phyloP scores from a whole-genome alignment of 345 rosid genomes.

The Lepidium africanum region DNA sequence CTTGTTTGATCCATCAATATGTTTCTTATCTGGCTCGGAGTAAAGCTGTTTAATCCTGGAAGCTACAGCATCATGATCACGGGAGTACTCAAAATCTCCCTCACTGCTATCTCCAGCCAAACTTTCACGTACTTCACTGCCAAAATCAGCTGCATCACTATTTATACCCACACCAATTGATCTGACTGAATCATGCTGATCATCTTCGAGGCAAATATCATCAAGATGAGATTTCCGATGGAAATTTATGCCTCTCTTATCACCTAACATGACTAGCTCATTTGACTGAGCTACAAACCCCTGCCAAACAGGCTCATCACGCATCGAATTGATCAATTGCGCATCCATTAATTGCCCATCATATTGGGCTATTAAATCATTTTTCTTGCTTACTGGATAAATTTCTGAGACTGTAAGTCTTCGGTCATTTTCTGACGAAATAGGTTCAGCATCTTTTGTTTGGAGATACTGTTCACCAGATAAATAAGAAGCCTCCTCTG shows the following conservation, averaged over 20 bases:
- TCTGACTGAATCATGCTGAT: constrained; percentile 90
- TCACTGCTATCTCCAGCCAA: constrained; percentile 90
- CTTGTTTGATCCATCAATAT: constrained; percentile 37
- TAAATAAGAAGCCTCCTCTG: constrained; percentile 91
- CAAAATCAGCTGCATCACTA: constrained; percentile 90
- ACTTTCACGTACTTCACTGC: constrained; percentile 87
- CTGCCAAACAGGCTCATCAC: constrained; percentile 88
- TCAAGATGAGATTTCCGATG: constrained; percentile 49
- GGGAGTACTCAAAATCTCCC: constrained; percentile 75
- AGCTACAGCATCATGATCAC: constrained; percentile 50
- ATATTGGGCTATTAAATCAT: constrained; percentile 63
- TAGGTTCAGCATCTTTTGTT: constrained; percentile 55
- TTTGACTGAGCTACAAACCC: constrained; percentile 88
- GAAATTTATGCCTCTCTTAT: constrained; percentile 44
- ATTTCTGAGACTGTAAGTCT: constrained; percentile 61
- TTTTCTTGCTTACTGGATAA: constrained; percentile 48
- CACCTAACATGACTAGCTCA: constrained; percentile 60
- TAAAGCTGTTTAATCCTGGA: constrained; percentile 45
- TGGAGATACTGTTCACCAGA: constrained; percentile 81
- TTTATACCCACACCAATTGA: constrained; percentile 96
- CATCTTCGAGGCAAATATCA: constrained; percentile 70
- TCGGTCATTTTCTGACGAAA: constrained; percentile 67
- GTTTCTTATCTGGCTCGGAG: constrained; percentile 46
- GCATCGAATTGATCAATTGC: constrained; percentile 70
- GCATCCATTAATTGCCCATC: constrained; percentile 88